A percentile compares a stretch with the other conserved stretches of the same genome.
Conservation (phyloP, 164 flowering plant species). For the Dillenia suffruticosa region DNA sequence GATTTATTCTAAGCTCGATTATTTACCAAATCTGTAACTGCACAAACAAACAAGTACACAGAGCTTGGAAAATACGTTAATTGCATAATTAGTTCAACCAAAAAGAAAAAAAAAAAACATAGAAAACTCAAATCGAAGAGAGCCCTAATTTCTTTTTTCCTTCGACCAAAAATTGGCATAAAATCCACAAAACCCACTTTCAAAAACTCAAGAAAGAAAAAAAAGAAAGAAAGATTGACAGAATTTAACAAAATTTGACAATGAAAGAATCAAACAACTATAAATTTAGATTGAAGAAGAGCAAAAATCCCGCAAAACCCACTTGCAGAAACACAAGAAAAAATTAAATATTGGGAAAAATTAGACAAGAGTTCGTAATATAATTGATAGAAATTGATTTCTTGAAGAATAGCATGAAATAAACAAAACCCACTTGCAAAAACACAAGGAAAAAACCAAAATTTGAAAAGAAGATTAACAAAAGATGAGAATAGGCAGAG, state of each 20-base stretch:
- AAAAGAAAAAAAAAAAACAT: constrained; percentile 6
- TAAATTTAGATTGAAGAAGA: too few species aligned
- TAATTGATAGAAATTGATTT: too few species aligned
- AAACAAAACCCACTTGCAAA: constrained; percentile 4
- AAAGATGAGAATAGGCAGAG: background rate
- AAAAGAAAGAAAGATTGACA: background rate
- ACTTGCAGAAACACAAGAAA: constrained; percentile 3
- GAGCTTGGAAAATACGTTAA: too few species aligned
- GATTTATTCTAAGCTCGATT: too few species aligned
- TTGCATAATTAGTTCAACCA: too few species aligned
- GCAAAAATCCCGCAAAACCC: background rate
- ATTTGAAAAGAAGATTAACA: background rate
- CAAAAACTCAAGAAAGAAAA: constrained; percentile 8
- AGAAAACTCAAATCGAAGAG: too few species aligned
- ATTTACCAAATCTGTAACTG: too few species aligned
- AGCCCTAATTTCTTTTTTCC: background rate
- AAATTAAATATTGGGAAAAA: background rate
- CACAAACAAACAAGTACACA: too few species aligned
- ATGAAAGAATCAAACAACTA: too few species aligned
- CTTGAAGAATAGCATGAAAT: background rate
- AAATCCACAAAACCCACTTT: constrained; percentile 5
- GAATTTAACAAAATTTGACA: background rate
- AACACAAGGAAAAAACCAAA: background rate
- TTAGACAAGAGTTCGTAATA: too few species aligned
- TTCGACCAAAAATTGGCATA: too few species aligned